Evolutionary conservation across 2,329 filamentous ascomycete genomes (phyloP).

Genomic region (Furcasterigmium furcatum): DNA sequence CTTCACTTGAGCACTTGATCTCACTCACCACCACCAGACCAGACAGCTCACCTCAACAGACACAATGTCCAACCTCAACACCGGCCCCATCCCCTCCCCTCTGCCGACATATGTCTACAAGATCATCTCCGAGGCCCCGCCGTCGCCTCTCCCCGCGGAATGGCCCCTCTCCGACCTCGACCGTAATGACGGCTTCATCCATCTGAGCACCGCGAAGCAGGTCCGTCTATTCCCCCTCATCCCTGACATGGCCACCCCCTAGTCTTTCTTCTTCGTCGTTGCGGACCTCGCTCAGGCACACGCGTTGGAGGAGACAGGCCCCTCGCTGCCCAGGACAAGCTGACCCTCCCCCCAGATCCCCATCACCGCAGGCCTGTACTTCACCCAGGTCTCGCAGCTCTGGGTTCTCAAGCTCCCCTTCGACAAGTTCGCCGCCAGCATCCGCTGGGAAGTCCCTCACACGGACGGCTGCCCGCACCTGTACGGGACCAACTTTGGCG

Average conservation of each 20-base stretch:
- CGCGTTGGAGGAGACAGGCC: no score
- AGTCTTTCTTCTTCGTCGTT: neutral
- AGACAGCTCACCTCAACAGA: neutral
- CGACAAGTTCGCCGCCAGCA: constrained; percentile 32
- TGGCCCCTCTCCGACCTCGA: constrained; percentile 60
- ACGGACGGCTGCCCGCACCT: constrained; percentile 54
- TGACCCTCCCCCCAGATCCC: constrained; percentile 30
- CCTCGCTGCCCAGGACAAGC: no score
- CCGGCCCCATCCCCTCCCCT: constrained; percentile 16
- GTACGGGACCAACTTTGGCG: constrained; percentile 52
- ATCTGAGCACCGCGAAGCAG: constrained; percentile 55
- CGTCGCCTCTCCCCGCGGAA: constrained; percentile 46
- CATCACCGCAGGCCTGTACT: constrained; percentile 41
- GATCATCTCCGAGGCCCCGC: constrained; percentile 51
- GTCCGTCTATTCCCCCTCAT: constrained; percentile 27
- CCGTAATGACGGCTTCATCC: constrained; percentile 57
- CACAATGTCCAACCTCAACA: constrained; percentile 16
- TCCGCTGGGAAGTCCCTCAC: constrained; percentile 51
- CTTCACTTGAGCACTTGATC: neutral
- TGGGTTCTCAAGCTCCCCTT: constrained; percentile 54
- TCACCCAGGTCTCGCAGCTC: constrained; percentile 31
- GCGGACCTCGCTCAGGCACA: no score
- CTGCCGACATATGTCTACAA: constrained; percentile 53
- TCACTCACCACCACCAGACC: neutral
- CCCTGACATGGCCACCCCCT: neutral